Conservation (phyloP, 225 moss, liverwort and hornwort species). For the Physcomitrium patens region DNA sequence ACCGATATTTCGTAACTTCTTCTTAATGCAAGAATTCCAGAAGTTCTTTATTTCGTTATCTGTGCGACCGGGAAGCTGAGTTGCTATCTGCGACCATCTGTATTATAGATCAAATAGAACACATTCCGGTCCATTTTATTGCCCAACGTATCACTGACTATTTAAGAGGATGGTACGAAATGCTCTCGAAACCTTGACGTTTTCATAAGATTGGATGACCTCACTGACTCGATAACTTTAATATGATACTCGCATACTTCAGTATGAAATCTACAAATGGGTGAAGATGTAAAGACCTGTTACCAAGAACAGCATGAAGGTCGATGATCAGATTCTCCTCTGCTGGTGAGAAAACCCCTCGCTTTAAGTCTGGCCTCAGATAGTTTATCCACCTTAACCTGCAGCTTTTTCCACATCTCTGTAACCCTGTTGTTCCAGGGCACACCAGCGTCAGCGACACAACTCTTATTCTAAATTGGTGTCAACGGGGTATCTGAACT, state of each 20-base stretch:
- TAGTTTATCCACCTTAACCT: conserved; percentile 97
- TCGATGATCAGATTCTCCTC: conserved; percentile 94
- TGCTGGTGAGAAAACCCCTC: conserved; percentile 79
- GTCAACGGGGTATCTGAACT: too few relatives aligned
- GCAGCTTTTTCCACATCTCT: conserved; percentile 98
- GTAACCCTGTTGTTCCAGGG: conserved; percentile 64
- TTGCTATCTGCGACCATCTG: conserved; percentile 98
- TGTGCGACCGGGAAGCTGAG: conserved; percentile 88
- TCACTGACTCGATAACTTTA: too few relatives aligned
- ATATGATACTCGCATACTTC: too few relatives aligned
- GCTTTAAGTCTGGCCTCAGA: conserved; percentile 91
- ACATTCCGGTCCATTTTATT: too few relatives aligned
- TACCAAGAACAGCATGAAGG: conserved; percentile 92
- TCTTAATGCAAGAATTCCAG: conserved; percentile 99
- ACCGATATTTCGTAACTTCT: conserved; percentile 84
- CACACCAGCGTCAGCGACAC: conserved; percentile 19
- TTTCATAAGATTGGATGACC: too few relatives aligned
- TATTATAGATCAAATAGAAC: conserved; percentile 16
- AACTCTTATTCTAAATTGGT: too few relatives aligned
- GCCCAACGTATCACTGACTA: too few relatives aligned
- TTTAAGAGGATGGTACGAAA: too few relatives aligned
- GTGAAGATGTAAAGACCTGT: conserved; percentile 90
- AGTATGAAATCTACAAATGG: conserved; percentile 30
- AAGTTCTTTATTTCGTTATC: conserved; percentile 99
- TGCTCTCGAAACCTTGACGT: too few relatives aligned